Conservation (phyloP, 352 stramenopile genomes). For the Globisporangium barbulae region DNA sequence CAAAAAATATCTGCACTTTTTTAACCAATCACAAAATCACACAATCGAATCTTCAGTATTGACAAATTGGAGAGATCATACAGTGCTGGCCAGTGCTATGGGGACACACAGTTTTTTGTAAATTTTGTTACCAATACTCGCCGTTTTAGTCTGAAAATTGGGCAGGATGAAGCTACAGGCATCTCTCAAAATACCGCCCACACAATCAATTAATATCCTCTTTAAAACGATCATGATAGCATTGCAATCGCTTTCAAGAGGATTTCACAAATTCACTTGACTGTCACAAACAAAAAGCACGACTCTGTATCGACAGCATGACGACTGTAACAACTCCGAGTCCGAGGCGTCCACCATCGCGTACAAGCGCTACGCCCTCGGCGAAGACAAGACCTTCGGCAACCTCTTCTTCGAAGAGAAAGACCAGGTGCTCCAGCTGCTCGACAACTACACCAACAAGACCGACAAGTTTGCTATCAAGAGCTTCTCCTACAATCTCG, state of each 20-base stretch:
- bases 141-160: no score
- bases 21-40: conserved; percentile 6
- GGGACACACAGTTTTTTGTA: no score
- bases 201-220: no score
- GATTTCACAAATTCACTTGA: no score
- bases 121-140: no score
- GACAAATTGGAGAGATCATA: background rate
- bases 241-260: no score
- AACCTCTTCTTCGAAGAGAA: conserved; percentile 89
- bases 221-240: no score
- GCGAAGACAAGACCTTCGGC: conserved; percentile 86
- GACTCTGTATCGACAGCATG: no score
- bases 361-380: conserved; percentile 80
- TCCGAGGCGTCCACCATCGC: no score
- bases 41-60: background rate
- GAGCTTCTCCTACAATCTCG: conserved; percentile 88
- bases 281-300: no score
- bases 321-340: background rate
- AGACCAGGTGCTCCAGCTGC: conserved; percentile 55
- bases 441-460: conserved; percentile 77
- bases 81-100: no score
- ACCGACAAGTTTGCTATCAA: conserved; percentile 84
- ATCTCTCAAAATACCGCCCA: conserved; percentile 6
- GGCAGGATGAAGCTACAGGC: no score
- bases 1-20: background rate